phyloP scores from a whole-genome alignment of 129 eudicot species.

The Escallonia rubra region DNA sequence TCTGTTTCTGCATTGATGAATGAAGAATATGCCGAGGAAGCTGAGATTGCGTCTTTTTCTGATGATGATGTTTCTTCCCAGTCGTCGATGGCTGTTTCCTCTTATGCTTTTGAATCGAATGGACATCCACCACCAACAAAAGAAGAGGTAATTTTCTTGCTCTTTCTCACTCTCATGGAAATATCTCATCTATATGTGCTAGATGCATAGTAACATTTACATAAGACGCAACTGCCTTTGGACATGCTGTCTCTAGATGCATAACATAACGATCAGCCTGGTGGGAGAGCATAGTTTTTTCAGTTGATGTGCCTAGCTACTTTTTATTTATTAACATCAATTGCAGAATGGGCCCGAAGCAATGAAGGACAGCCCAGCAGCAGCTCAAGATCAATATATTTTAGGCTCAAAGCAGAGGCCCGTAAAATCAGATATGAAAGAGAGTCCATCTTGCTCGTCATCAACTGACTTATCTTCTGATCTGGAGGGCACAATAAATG shows the following conservation, averaged over 20 bases:
- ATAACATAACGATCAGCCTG: neutral
- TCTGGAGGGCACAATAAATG: constrained; percentile 25
- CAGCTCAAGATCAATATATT: constrained; percentile 14
- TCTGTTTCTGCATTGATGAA: constrained; percentile 71
- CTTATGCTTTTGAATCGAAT: constrained; percentile 33
- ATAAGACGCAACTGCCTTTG: no score
- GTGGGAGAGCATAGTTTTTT: neutral
- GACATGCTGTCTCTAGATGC: neutral
- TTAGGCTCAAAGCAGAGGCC: constrained; percentile 1
- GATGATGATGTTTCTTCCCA: constrained; percentile 74
- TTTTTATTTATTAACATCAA: constrained; percentile 8
- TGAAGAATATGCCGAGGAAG: constrained; percentile 89
- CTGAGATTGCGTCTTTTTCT: constrained; percentile 56
- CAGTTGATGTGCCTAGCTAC: neutral
- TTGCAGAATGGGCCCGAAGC: constrained; percentile 48
- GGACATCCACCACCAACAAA: constrained; percentile 36
- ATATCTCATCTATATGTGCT: no score
- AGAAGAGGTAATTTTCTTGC: constrained; percentile 30
- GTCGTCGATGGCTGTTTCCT: constrained; percentile 49
- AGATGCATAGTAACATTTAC: no score
- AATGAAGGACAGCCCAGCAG: constrained; percentile 25
- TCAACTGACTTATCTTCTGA: constrained; percentile 53
- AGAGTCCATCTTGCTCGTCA: constrained; percentile 36
- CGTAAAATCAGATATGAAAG: constrained; percentile 19
- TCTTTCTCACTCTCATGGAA: neutral